Percentiles rank a stretch among this genome's conserved stretches.
These are phyloP conservation scores for Rhododendron henanense DNA, from an alignment of 148 eudicot species.

Conservation along the genomic window DNA sequence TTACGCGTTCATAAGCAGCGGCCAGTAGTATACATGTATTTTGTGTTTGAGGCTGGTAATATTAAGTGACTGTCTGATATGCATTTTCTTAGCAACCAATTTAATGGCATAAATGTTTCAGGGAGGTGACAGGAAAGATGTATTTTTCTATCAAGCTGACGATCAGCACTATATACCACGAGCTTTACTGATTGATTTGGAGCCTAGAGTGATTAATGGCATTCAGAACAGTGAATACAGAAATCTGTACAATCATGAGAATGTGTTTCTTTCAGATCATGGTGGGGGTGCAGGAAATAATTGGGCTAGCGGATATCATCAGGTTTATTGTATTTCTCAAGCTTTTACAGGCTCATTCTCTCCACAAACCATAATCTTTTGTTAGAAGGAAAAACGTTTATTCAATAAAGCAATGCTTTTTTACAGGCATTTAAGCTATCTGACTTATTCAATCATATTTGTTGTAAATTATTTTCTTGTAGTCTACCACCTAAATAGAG, in stretches of 20 bases:
- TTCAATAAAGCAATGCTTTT: not conserved
- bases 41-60: not conserved
- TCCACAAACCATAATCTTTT: not conserved
- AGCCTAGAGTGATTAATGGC: constrained; percentile 95
- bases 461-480: not conserved
- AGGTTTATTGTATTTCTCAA: constrained; percentile 39
- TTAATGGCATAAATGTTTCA: constrained; percentile 31
- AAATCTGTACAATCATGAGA: constrained; percentile 95
- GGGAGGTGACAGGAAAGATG: constrained; percentile 99
- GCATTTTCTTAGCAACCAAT: not conserved
- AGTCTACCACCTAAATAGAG: not conserved
- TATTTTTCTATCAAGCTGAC: constrained; percentile 99
- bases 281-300: constrained; percentile 99
- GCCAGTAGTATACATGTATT: not conserved
- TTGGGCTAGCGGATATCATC: constrained; percentile 98
- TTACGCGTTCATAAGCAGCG: not conserved
- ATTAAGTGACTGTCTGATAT: not conserved
- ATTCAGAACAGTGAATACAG: constrained; percentile 94
- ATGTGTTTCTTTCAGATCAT: constrained; percentile 72
- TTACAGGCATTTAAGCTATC: not conserved
- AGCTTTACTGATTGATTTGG: constrained; percentile 93
- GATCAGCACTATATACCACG: constrained; percentile 94
- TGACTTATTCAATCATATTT: not conserved
- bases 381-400: not conserved
- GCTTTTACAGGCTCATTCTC: not conserved